Evolutionary conservation across 2,329 filamentous ascomycete genomes (phyloP).

Genomic region (Penicillium occitanis): DNA sequence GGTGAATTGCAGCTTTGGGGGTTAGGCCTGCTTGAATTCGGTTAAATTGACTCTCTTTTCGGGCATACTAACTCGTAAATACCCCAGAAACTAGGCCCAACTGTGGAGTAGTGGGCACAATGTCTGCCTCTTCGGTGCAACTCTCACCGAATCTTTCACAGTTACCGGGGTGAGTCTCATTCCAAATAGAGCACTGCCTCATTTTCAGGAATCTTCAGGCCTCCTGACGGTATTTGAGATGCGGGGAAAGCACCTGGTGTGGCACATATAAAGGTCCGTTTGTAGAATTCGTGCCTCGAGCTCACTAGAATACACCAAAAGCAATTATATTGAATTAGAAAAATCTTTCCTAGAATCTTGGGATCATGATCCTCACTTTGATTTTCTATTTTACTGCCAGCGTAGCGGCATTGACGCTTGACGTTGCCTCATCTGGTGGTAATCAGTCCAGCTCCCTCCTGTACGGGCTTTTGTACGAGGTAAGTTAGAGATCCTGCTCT

Average conservation of each 20-base stretch:
- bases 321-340: neutral
- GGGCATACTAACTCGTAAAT: neutral
- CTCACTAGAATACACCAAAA: neutral
- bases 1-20: neutral
- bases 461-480: neutral
- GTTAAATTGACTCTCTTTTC: neutral
- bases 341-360: neutral
- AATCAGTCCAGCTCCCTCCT: slow-evolving; percentile 34
- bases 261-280: neutral
- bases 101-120: neutral
- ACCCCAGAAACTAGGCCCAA: neutral
- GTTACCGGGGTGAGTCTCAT: neutral
- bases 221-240: neutral
- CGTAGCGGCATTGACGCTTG: slow-evolving; percentile 25
- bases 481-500: neutral
- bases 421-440: slow-evolving; percentile 25
- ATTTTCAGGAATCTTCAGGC: neutral
- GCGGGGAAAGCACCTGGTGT: neutral
- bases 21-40: neutral
- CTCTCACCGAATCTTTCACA: neutral
- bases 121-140: neutral
- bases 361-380: neutral
- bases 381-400: slow-evolving; percentile 38
- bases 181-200: neutral
- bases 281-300: neutral